These are phyloP conservation scores for Ophiostoma triangulosporum DNA, from an alignment of 2,329 filamentous ascomycete species.

Conservation along the genomic window DNA sequence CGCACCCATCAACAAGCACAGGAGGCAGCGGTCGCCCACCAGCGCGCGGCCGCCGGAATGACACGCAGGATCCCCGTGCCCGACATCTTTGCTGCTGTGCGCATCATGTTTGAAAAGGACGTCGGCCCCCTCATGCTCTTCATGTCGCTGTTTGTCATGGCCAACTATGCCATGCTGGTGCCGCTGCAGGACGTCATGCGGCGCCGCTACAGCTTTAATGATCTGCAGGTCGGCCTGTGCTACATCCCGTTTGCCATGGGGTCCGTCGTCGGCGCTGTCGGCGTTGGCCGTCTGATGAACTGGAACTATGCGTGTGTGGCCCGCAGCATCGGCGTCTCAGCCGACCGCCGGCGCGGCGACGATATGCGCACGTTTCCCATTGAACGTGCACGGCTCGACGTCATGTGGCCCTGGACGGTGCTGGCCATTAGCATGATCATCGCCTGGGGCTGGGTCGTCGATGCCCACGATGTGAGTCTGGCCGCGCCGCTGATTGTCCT, in stretches of 20 bases:
- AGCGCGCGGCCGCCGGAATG: constrained; percentile 11
- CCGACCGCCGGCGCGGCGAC: constrained; percentile 31
- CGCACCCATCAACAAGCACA: constrained; percentile 9
- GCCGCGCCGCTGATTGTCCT: constrained; percentile 28
- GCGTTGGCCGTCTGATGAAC: constrained; percentile 40
- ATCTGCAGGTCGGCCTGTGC: constrained; percentile 29
- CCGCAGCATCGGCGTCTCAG: constrained; percentile 29
- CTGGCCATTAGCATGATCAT: constrained; percentile 29
- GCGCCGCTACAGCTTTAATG: constrained; percentile 21
- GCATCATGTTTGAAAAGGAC: constrained; percentile 23
- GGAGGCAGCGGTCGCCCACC: constrained; percentile 6
- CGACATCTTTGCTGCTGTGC: constrained; percentile 20
- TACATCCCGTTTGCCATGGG: constrained; percentile 27
- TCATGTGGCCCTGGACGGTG: constrained; percentile 26
- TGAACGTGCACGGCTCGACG: constrained; percentile 23
- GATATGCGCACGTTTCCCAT: constrained; percentile 24
- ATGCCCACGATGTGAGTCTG: constrained; percentile 20
- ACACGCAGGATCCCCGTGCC: constrained; percentile 16
- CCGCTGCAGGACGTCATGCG: constrained; percentile 22
- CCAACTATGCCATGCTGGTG: constrained; percentile 21
- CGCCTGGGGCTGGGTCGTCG: constrained; percentile 30
- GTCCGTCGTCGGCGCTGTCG: constrained; percentile 22
- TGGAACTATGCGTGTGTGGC: constrained; percentile 46
- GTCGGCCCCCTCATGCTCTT: constrained; percentile 22
- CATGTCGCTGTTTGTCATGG: constrained; percentile 24